A percentile compares a stretch with the other conserved stretches of the same genome.
Evolutionary conservation across 768 basidiomycete genomes (phyloP).

Genomic region (Lepiota brunneoincarnata): DNA sequence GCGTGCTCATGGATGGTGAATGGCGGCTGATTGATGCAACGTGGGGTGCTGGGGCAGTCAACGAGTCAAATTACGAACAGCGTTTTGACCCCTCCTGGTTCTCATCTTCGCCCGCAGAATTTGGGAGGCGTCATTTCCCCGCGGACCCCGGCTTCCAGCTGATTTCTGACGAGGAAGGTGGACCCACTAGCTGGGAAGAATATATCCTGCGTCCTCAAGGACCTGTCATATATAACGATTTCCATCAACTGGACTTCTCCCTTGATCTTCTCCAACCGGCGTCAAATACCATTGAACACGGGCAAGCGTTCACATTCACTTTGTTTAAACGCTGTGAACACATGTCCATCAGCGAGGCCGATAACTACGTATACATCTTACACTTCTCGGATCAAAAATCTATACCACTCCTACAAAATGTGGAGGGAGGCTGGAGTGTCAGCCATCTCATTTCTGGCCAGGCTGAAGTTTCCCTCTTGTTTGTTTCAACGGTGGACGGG

Average conservation of each 20-base stretch:
- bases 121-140: constrained; percentile 43
- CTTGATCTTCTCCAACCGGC: constrained; percentile 33
- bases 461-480: constrained; percentile 32
- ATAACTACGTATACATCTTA: constrained; percentile 42
- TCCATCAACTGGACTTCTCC: constrained; percentile 31
- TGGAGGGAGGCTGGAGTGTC: constrained; percentile 40
- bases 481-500: constrained; percentile 30
- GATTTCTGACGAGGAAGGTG: constrained; percentile 34
- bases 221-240: constrained; percentile 33
- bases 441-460: constrained; percentile 32
- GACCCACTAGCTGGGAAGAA: constrained; percentile 39
- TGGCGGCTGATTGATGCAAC: constrained; percentile 47
- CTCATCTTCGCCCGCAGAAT: constrained; percentile 37
- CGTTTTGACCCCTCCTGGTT: constrained; percentile 41
- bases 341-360: constrained; percentile 36
- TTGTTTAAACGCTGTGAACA: constrained; percentile 46
- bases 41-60: constrained; percentile 47
- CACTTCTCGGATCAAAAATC: constrained; percentile 28
- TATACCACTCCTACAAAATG: constrained; percentile 32
- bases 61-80: constrained; percentile 29
- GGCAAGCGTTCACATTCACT: constrained; percentile 34
- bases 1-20: constrained; percentile 38
- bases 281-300: constrained; percentile 27
- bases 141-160: constrained; percentile 42
- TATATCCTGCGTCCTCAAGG: constrained; percentile 41